These are phyloP conservation scores for Penicillium dipodomyicola DNA, from an alignment of 495 filamentous ascomycete genomes.

Conservation along the genomic window DNA sequence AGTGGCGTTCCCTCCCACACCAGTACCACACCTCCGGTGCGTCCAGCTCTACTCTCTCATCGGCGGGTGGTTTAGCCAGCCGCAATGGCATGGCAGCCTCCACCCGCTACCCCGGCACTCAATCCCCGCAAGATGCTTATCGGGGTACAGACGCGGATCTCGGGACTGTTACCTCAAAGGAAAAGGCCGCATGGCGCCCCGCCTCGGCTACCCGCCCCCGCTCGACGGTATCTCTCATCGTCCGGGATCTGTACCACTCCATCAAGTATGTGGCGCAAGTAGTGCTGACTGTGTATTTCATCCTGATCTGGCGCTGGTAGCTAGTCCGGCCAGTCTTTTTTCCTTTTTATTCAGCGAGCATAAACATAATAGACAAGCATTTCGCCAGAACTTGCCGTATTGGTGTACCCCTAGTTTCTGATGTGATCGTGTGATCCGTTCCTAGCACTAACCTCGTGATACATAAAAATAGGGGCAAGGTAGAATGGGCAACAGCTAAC, in stretches of 20 bases:
- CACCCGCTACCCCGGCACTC: conserved; percentile 26
- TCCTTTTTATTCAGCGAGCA: conserved; percentile 18
- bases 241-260: conserved; percentile 27
- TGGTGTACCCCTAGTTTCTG: not conserved
- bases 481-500: not conserved
- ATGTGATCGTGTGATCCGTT: not conserved
- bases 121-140: conserved; percentile 28
- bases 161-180: conserved; percentile 24
- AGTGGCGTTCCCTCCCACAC: conserved; percentile 25
- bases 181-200: conserved; percentile 20
- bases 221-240: conserved; percentile 16
- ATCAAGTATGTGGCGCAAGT: conserved; percentile 42
- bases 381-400: not conserved
- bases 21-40: conserved; percentile 37
- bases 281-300: conserved; percentile 50
- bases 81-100: conserved; percentile 29
- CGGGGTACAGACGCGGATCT: conserved; percentile 27
- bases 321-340: conserved; percentile 1
- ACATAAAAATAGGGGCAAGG: not conserved
- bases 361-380: conserved; percentile 17
- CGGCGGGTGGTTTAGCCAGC: conserved; percentile 34
- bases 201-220: conserved; percentile 11
- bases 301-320: conserved; percentile 54
- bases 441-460: not conserved
- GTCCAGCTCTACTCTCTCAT: conserved; percentile 38